Evolutionary conservation across 495 filamentous ascomycete species (phyloP).

Genomic region (Aspergillus ellipticus): DNA sequence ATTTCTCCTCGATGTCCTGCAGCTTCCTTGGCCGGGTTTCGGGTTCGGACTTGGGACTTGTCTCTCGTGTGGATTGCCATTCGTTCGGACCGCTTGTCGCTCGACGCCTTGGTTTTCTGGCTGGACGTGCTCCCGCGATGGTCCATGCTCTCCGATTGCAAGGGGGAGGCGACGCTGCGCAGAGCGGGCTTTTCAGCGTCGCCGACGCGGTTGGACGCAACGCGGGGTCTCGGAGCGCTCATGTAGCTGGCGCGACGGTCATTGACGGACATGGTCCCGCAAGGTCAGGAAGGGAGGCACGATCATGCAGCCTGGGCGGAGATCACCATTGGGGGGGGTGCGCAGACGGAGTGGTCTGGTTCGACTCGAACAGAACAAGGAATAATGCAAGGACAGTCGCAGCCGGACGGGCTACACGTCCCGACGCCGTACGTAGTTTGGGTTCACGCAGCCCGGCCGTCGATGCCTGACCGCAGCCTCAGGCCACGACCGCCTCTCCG

Average conservation of each 20-base stretch:
- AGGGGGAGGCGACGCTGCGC: constrained; percentile 32
- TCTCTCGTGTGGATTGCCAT: constrained; percentile 61
- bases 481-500: constrained; percentile 18
- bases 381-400: neutral
- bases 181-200: constrained; percentile 35
- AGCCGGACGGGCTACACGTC: constrained; percentile 4
- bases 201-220: constrained; percentile 40
- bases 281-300: constrained; percentile 13
- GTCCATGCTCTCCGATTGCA: constrained; percentile 34
- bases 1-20: constrained; percentile 40
- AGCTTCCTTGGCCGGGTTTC: constrained; percentile 62
- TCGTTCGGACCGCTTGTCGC: constrained; percentile 40
- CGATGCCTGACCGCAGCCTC: constrained; percentile 30
- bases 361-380: neutral
- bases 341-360: neutral
- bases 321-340: neutral
- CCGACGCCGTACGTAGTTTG: constrained; percentile 1
- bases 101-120: constrained; percentile 31
- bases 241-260: constrained; percentile 44
- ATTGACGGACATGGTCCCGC: constrained; percentile 45
- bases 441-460: neutral
- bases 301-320: constrained; percentile 21
- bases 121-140: constrained; percentile 34
- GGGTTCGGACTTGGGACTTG: constrained; percentile 55
- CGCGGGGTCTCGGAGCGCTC: constrained; percentile 46